Base-by-base conservation (phyloP, 1,284 basidiomycete species). In the Ustilago loliicola region DNA sequence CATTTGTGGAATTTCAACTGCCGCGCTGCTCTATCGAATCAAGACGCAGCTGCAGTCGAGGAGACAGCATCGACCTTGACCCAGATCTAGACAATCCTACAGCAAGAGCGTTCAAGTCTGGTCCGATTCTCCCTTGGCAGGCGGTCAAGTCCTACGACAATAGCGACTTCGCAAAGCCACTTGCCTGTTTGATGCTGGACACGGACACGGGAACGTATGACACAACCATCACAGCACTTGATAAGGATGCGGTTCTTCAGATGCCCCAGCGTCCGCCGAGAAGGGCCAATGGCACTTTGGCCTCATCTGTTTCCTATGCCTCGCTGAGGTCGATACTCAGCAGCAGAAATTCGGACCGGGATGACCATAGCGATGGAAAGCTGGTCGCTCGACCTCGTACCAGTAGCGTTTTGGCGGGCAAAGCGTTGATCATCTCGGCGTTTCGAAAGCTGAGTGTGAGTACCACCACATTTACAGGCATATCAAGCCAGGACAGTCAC, bases 1-100 rank as follows among this genome's bases (percentile, higher is more conserved):
- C 64, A 3, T 72, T 67, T 21, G 34, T 17, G 8, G 58, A 58
- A 3, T 67, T 58, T 17, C 58, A 64, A n/a, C 15, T 23, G 10
- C 13, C 17, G 2, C 17, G 21, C 45, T 51, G 42, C 19, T 60
- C 61, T 0, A 1, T 40, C 0, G 65, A 60, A 3, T 42, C 40
- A 15, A 30, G 17, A 1, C 58, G 21, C 3, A 40, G 48, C 50
- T 61, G 61, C 23, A 36, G 36, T 32, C 50, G 65, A 52, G 40
- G n/a, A 7, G 71, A 73, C 57, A 73, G 71, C 42, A 61, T 73
- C 48, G 57, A 64, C 38, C 53, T 55, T 23, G 61, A 53, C 54
- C 58, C 71, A 2, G 29, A 34, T 11, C 21, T 67, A 10, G 27
- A 32, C 23, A 54, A 40, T 7, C n/a, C 10, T 11, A 21, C 21